Conservation (phyloP, 1,284 basidiomycete genomes). For the Puccinia triticina region DNA sequence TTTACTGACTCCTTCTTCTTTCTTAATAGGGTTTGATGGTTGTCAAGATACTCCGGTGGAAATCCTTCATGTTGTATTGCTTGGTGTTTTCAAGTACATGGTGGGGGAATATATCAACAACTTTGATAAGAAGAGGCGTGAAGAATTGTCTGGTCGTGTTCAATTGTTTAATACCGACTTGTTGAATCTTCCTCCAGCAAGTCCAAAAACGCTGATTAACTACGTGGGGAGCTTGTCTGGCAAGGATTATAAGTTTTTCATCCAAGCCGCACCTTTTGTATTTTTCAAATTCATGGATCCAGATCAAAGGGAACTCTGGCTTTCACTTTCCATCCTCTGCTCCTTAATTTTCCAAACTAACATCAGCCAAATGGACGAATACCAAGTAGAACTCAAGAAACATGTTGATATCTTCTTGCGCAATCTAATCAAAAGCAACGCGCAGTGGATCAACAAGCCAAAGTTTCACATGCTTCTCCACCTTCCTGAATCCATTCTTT, state of each 20-base stretch:
- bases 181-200: no score
- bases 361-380: slow-evolving; percentile 59
- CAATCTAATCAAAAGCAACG: slow-evolving; percentile 57
- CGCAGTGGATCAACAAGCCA: slow-evolving; percentile 62
- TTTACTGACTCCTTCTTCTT: no score
- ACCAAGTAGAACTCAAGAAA: slow-evolving; percentile 54
- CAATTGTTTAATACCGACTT: no score
- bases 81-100: no score
- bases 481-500: slow-evolving; percentile 53
- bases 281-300: slow-evolving; percentile 2
- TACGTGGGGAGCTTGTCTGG: neutral
- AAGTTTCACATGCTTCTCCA: slow-evolving; percentile 60
- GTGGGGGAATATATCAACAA: no score
- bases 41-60: no score
- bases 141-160: no score
- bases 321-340: slow-evolving; percentile 55
- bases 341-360: slow-evolving; percentile 61
- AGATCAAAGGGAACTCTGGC: neutral
- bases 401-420: slow-evolving; percentile 60
- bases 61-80: no score
- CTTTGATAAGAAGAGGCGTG: no score
- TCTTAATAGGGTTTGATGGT: no score
- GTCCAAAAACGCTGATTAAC: no score
- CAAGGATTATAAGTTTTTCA: neutral
- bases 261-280: slow-evolving; percentile 7